Conservation (phyloP, 2,329 filamentous ascomycete species). For the Septoria linicola region DNA sequence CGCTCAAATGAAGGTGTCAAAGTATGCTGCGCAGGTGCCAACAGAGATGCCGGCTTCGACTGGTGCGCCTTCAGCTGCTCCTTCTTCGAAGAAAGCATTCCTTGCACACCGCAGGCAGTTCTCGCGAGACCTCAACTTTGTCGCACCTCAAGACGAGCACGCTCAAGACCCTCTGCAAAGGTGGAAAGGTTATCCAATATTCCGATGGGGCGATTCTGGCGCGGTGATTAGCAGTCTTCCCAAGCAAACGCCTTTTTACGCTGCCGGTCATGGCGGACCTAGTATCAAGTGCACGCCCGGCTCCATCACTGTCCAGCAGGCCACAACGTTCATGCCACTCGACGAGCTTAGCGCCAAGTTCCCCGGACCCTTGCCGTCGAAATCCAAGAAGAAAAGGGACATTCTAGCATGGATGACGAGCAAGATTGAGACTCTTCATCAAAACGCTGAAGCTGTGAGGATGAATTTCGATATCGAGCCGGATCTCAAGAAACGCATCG, state of each 20-base stretch:
- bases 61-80: constrained; percentile 31
- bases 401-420: constrained; percentile 73
- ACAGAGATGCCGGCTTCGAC: constrained; percentile 13
- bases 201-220: constrained; percentile 86
- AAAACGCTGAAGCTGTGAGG: constrained; percentile 44
- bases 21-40: constrained; percentile 39
- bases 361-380: constrained; percentile 83
- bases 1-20: constrained; percentile 51
- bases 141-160: constrained; percentile 56
- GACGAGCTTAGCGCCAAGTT: constrained; percentile 75
- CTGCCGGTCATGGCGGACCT: constrained; percentile 66
- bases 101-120: constrained; percentile 42
- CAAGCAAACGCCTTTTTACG: constrained; percentile 82
- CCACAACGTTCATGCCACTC: constrained; percentile 71
- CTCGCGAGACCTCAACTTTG: constrained; percentile 55
- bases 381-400: constrained; percentile 97
- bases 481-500: constrained; percentile 66
- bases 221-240: constrained; percentile 82
- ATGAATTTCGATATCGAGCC: constrained; percentile 54
- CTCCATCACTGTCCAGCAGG: constrained; percentile 72
- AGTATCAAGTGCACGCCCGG: constrained; percentile 81
- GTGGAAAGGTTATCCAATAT: constrained; percentile 86
- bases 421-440: constrained; percentile 73
- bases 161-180: constrained; percentile 74
- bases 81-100: constrained; percentile 7